Evolutionary conservation across 23 red algal genomes (phyloP), one percentile per base, ranked within the genome.

Genomic region (Gracilaria vermiculophylla): DNA sequence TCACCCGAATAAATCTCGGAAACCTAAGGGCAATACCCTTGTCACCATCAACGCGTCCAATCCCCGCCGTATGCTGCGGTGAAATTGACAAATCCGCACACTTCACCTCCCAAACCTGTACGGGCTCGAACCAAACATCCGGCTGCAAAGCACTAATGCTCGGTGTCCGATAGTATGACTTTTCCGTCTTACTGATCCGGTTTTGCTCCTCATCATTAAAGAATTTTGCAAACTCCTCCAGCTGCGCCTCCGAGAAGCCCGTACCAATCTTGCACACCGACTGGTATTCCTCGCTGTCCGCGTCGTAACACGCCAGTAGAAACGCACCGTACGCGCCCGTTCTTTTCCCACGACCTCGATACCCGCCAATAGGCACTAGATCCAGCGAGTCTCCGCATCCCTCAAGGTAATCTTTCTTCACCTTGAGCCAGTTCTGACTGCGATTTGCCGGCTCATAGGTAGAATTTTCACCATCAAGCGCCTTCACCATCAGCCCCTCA

Each of bases 401-500:
- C 32, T 89, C 80, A 4, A 99, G 73, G 55, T 99, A 99, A 84
- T 99, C 97, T 77, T 99, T 99, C 76, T 99, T 99, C 36, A 99
- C 83, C 76, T 99, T 99, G 51, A 99, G 80, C 97, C 97, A 99
- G 80, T 99, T 95, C 66, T 95, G 92, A 23, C 90, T 93, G 37
- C 97, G 61, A 85, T 99, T 99, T 6, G 92, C 81, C 11, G 97
- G 97, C 71, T 99, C 97, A 71, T 99, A 99, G 43, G 97, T 96
- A 3, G 92, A 53, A 37, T 82, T 79, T 23, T 74, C 60, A 40
- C 97, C 97, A 8, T 87, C 83, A 5, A 99, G 84, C 44, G 90
- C 85, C 83, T 99, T 99, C 40, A 99, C 94, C 97, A 99, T 99
- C 45, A 99, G 78, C 39, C 97, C 97, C 86, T 99, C 97, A 77